These are phyloP conservation scores for Cylindrotheca closterium DNA, from an alignment of 108 stramenopile genomes.

Conservation along the genomic window DNA sequence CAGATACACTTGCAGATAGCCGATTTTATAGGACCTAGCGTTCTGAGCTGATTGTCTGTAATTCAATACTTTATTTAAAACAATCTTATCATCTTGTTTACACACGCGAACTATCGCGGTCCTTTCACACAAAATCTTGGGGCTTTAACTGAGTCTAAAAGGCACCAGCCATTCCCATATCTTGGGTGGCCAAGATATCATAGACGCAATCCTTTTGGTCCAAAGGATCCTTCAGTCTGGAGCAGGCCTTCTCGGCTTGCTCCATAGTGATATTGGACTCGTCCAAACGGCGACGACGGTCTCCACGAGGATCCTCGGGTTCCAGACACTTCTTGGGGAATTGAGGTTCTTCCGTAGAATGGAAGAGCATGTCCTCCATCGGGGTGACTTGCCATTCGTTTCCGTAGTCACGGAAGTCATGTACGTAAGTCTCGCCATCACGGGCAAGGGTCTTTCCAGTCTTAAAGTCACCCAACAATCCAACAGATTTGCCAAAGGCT, in stretches of 20 bases:
- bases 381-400: background rate
- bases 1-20: too few species aligned
- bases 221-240: background rate
- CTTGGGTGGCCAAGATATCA: background rate
- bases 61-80: too few species aligned
- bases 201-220: background rate
- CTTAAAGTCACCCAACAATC: background rate
- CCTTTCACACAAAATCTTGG: too few species aligned
- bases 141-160: too few species aligned
- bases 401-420: background rate
- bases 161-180: background rate
- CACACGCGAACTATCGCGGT: too few species aligned
- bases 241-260: background rate
- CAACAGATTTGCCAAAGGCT: background rate
- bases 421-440: background rate
- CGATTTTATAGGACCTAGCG: too few species aligned
- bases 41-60: too few species aligned
- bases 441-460: background rate
- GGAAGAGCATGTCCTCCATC: background rate
- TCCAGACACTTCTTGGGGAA: background rate
- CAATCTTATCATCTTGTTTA: too few species aligned
- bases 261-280: background rate
- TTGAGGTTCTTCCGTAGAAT: background rate
- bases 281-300: background rate
- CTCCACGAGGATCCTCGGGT: conserved; percentile 1